These are phyloP conservation scores for Penicillium sp. DNA, from an alignment of 2,329 filamentous ascomycete species.

Conservation along the genomic window DNA sequence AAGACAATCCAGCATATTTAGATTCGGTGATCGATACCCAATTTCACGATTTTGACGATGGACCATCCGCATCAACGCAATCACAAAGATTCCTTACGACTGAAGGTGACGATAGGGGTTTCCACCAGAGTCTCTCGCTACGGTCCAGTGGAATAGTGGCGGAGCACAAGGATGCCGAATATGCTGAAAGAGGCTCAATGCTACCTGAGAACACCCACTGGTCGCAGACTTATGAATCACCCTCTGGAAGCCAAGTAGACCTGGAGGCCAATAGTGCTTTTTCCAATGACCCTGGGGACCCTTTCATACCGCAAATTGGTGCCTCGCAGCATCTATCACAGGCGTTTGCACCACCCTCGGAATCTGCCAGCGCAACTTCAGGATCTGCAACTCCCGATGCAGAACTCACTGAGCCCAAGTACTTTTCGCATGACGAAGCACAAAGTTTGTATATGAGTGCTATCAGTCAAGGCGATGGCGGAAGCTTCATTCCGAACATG, in stretches of 20 bases:
- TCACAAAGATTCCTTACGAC: constrained; percentile 4
- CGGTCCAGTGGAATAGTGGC: constrained; percentile 3
- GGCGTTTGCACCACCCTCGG: constrained; percentile 18
- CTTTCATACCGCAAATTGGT: constrained; percentile 1
- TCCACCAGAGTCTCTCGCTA: constrained; percentile 15
- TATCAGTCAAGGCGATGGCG: constrained; percentile 42
- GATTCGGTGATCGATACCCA: constrained; percentile 37
- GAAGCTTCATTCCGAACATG: constrained; percentile 32
- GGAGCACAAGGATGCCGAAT: constrained; percentile 1
- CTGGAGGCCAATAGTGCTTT: constrained; percentile 1
- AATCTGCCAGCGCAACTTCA: constrained; percentile 23
- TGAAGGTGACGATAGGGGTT: constrained; percentile 16
- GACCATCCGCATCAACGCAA: constrained; percentile 19
- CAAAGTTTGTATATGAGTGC: constrained; percentile 54
- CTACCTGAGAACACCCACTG: neutral
- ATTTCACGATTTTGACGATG: constrained; percentile 31
- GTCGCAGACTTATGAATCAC: neutral
- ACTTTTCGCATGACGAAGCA: constrained; percentile 48
- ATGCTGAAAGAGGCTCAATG: neutral
- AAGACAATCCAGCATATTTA: constrained; percentile 37
- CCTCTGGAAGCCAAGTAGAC: constrained; percentile 3
- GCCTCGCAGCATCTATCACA: constrained; percentile 7
- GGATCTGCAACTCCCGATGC: constrained; percentile 24
- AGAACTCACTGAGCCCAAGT: constrained; percentile 44
- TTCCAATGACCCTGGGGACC: constrained; percentile 2